Evolutionary conservation across 2,329 filamentous ascomycete species (phyloP).

Genomic region (Xylariomycetidae sp.): DNA sequence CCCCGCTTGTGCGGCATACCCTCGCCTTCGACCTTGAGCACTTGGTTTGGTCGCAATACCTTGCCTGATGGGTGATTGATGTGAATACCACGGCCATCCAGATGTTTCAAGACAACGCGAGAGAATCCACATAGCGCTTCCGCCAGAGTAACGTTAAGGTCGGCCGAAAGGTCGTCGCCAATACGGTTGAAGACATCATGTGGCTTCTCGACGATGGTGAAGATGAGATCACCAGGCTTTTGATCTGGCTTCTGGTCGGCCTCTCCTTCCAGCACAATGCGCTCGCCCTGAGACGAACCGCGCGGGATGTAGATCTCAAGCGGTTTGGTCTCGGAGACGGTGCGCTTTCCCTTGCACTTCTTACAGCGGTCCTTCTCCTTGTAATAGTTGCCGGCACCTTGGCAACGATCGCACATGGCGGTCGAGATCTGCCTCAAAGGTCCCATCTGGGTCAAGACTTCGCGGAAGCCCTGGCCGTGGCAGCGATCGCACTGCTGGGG

Average conservation of each 20-base stretch:
- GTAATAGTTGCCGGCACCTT: constrained; percentile 77
- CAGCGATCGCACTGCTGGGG: constrained; percentile 77
- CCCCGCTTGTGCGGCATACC: constrained; percentile 91
- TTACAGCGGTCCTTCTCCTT: constrained; percentile 98
- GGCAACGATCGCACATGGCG: constrained; percentile 75
- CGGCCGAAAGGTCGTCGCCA: constrained; percentile 76
- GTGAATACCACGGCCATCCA: constrained; percentile 86
- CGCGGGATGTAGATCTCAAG: constrained; percentile 94
- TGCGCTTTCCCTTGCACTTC: constrained; percentile 94
- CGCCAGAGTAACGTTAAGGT: constrained; percentile 71
- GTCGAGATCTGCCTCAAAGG: constrained; percentile 78
- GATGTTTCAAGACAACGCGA: constrained; percentile 81
- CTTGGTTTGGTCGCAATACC: constrained; percentile 74
- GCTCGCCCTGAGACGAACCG: constrained; percentile 79
- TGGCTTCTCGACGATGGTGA: constrained; percentile 73
- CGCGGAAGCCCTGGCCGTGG: constrained; percentile 70
- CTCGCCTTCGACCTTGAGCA: constrained; percentile 80
- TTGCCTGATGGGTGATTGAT: constrained; percentile 75
- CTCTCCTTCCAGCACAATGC: constrained; percentile 85
- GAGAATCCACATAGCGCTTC: constrained; percentile 88
- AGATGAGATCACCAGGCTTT: constrained; percentile 87
- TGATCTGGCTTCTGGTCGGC: constrained; percentile 88
- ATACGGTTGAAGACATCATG: constrained; percentile 79
- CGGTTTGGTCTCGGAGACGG: constrained; percentile 83
- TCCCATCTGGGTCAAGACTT: constrained; percentile 75